Base-by-base conservation (phyloP, 257 asterid species). In the Avicennia marina region DNA sequence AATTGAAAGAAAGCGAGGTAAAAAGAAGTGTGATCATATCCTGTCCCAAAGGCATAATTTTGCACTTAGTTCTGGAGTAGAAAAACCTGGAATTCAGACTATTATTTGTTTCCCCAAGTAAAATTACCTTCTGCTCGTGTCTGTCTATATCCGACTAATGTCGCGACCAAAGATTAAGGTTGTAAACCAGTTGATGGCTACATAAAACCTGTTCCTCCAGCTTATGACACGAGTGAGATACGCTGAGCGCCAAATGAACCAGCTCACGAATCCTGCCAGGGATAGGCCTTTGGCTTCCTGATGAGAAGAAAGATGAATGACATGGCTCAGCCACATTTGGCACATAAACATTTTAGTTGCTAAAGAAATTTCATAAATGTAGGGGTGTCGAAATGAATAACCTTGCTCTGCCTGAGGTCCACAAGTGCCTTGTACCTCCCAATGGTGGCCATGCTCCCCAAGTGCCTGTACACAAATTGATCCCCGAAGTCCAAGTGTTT, bases 331-430 rank as follows among this genome's bases (percentile, higher is more conserved):
- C n/a, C n/a, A n/a, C n/a, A n/a, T n/a, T n/a, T n/a, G n/a, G n/a
- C 26, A 63, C 12, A 39, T 45, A 47, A 75, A 13, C 7, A 6
- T 39, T 29, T 58, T 5, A 32, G 47, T 11, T 51, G 21, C 21
- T 16, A 44, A 57, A 43, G 40, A 16, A 56, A 58, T n/a, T 33
- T 49, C 20, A 27, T 3, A 29, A 2, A 29, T 24, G 32, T 11
- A 50, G 1, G 3, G 4, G 7, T 9, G 25, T 11, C 7, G 4
- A 4, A 6, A 29, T 3, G 16, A 27, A 4, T 3, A 2, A 89
- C 97, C 97, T 87, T 91, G 96, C 88, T 85, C 77, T 88, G 81
- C 78, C 98, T 85, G 3, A 91, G 90, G 75, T 91, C 97, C 32
- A 91, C 98, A 2, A 91, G 94, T 56, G 98, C 98, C 76, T 88